phyloP scores from a whole-genome alignment of 2,329 filamentous ascomycete genomes.

The Venturia asperata region DNA sequence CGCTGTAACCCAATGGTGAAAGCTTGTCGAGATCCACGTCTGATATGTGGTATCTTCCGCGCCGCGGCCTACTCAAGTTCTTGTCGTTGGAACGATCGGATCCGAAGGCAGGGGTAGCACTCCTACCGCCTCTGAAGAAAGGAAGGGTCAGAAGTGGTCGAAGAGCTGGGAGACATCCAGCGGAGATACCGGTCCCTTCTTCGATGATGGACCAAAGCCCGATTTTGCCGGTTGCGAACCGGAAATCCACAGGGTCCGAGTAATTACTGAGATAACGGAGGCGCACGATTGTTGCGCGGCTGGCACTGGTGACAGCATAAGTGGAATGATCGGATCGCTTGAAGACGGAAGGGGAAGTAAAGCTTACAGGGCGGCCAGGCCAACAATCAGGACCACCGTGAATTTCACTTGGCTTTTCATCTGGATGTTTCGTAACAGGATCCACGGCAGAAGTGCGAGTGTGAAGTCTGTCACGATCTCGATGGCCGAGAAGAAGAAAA shows the following conservation, averaged over 20 bases:
- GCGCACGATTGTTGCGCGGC: conserved; percentile 37
- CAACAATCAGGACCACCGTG: conserved; percentile 40
- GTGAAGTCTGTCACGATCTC: conserved; percentile 30
- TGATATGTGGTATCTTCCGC: background rate
- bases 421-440: conserved; percentile 37
- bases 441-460: conserved; percentile 30
- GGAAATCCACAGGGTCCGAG: conserved; percentile 35
- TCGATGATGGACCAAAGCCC: conserved; percentile 44
- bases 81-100: background rate
- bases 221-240: conserved; percentile 37
- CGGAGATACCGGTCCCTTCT: conserved; percentile 44
- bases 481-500: conserved; percentile 31
- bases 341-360: background rate
- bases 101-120: background rate
- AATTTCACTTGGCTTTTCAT: conserved; percentile 40
- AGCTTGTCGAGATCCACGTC: background rate
- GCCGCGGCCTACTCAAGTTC: background rate
- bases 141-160: conserved; percentile 36
- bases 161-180: conserved; percentile 42
- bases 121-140: conserved; percentile 19
- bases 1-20: background rate
- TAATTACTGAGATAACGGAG: conserved; percentile 39
- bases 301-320: conserved; percentile 37
- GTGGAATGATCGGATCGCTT: conserved; percentile 26
- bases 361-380: conserved; percentile 20